Evolutionary conservation across 1,139 yeast genomes (phyloP), one percentile per base, ranked within the genome.

Genomic region (Candida dubliniensis): DNA sequence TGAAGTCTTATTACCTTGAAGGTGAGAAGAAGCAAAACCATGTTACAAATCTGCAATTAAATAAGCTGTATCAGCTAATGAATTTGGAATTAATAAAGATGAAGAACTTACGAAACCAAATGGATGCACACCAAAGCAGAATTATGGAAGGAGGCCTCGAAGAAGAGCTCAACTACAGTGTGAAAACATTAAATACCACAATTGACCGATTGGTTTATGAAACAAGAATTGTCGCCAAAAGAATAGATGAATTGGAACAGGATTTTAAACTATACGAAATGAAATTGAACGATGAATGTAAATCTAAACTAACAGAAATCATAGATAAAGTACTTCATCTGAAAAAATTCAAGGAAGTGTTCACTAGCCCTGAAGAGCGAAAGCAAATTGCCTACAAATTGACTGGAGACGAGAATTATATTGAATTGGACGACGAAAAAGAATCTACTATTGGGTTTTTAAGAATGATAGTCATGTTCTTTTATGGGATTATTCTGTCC

Each of bases 151-250:
- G 63, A 46, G 69, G 66, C 31, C 53, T 69, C 24, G 55, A 61
- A 6, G 60, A 57, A 10, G 59, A 62, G 51, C 60, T 84, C 38
- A 66, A 74, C 40, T 67, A 64, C 38, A 84, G 80, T 50, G 67
- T 86, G 49, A 68, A 70, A 33, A 91, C 86, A 47, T 73, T 89
- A 37, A 81, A 82, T 31, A 81, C 87, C 1, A 71, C 85, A 35
- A 81, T 87, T 30, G 93, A 96, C 23, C 73, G 95, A 50, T 69
- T 93, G 46, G 78, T 82, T 44, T 93, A 91, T 60, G 96, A 93
- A 58, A 75, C 89, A 24, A 68, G 95, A 45, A 75, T 88, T 41
- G 73, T 93, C 18, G 77, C 77, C 34, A 82, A 84, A 44, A 81
- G 93, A 54, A 77, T 91, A 45, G 79, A 82, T 45, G 98, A 93